Conservation (phyloP, 2,329 filamentous ascomycete genomes). For the Penicillium italicum region DNA sequence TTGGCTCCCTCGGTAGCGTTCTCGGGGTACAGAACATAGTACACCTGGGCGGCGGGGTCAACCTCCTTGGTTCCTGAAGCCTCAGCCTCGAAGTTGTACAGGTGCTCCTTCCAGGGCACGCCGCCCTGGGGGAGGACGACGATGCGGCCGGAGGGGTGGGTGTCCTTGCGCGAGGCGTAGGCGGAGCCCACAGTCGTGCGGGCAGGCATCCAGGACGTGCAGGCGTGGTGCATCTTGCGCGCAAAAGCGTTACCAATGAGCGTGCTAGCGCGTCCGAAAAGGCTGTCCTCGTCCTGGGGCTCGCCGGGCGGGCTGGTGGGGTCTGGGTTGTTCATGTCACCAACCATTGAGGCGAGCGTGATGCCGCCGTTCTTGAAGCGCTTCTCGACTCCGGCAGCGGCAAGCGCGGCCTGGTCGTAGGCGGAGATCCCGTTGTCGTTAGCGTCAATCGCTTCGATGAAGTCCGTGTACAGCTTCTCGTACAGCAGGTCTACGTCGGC, state of each 20-base stretch:
- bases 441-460: slow-evolving; percentile 93
- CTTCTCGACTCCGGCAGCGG: slow-evolving; percentile 71
- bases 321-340: slow-evolving; percentile 69
- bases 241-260: slow-evolving; percentile 90
- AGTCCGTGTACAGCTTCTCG: slow-evolving; percentile 85
- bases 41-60: slow-evolving; percentile 55
- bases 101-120: slow-evolving; percentile 91
- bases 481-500: slow-evolving; percentile 72
- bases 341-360: slow-evolving; percentile 77
- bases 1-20: slow-evolving; percentile 69
- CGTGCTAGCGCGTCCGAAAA: slow-evolving; percentile 71
- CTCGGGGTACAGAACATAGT: slow-evolving; percentile 92
- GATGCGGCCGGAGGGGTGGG: slow-evolving; percentile 72
- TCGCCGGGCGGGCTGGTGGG: slow-evolving; percentile 47
- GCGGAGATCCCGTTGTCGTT: slow-evolving; percentile 92
- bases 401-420: slow-evolving; percentile 69
- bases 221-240: slow-evolving; percentile 72
- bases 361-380: slow-evolving; percentile 80
- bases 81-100: slow-evolving; percentile 78
- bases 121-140: slow-evolving; percentile 75
- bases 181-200: slow-evolving; percentile 72
- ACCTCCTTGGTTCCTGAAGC: slow-evolving; percentile 32
- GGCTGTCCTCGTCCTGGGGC: slow-evolving; percentile 74
- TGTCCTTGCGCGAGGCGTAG: slow-evolving; percentile 63
- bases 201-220: slow-evolving; percentile 79